These are phyloP conservation scores for Ammopiptanthus mongolicus DNA, from an alignment of 306 rosid species.

Conservation along the genomic window DNA sequence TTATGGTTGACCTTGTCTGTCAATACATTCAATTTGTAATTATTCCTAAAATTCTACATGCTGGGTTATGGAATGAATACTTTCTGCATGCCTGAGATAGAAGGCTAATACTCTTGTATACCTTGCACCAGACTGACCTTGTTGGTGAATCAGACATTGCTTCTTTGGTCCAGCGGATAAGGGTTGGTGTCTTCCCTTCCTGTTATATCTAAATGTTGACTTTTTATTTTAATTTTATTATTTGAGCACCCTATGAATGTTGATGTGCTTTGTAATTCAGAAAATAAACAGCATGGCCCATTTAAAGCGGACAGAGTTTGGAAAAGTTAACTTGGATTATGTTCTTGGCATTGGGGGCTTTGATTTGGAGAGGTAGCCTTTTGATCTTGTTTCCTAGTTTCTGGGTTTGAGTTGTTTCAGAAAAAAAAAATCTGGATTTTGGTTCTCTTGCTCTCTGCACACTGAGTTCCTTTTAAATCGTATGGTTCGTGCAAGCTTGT, in stretches of 20 bases:
- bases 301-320: slow-evolving; percentile 82
- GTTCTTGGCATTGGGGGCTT: slow-evolving; percentile 98
- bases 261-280: slow-evolving; percentile 28
- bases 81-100: neutral
- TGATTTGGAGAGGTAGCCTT: slow-evolving; percentile 85
- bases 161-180: slow-evolving; percentile 74
- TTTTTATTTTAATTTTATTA: neutral
- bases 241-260: slow-evolving; percentile 16
- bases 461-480: neutral
- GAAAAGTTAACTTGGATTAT: slow-evolving; percentile 91
- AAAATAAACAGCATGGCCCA: slow-evolving; percentile 76
- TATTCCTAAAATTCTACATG: neutral
- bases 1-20: neutral
- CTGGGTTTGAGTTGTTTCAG: neutral
- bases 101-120: slow-evolving; percentile 23
- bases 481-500: neutral
- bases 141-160: slow-evolving; percentile 75
- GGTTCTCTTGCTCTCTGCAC: neutral
- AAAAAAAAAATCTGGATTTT: neutral
- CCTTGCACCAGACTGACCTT: slow-evolving; percentile 70
- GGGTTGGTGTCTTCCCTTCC: slow-evolving; percentile 46
- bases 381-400: slow-evolving; percentile 21
- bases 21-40: neutral
- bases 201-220: neutral
- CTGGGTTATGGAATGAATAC: neutral